Evolutionary conservation across 176 grass and related monocot genomes (phyloP), one percentile per base, ranked within the genome.

Genomic region (Lolium perenne): DNA sequence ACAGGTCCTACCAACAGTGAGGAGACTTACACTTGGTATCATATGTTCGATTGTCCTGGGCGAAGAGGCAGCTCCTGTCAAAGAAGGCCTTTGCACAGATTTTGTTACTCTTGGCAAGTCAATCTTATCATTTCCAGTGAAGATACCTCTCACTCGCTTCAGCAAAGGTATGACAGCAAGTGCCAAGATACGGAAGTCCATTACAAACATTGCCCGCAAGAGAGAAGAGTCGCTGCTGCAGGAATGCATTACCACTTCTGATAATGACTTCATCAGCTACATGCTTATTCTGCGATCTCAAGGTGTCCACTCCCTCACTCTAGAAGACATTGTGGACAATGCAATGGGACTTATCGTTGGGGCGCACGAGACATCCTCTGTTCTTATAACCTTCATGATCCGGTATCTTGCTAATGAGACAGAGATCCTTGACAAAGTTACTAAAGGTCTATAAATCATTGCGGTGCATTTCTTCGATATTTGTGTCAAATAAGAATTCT

Each of bases 371-470:
- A 88, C 90, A 1, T 79, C 86, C 0, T 82, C 90, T 18, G 18
- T 20, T 46, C 90, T 92, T 4, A 72, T 92, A 40, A 89, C 90
- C 13, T 92, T 86, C 83, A 92, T 92, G 86, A 83, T 89, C 38
- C 90, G 86, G 4, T 66, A 80, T 57, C 86, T 91, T 1, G 79
- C 86, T 4, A 83, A 32, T 1, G 83, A 88, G 60, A 65, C 56
- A 23, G 78, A 56, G 2, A 59, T 82, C 62, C 80, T 83, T 11
- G 63, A 45, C 21, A 77, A 43, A 10, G 35, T 86, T 13, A 29
- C 23, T 38, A 15, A 62, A 78, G 72, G 84, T 65, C 22, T 65
- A 29, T 11, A 5, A 40, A 69, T 13, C 4, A 15, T 2, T 51
- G 8, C 14, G 8, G 0, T 32, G 6, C 7, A 18, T 13, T 61